A percentile compares a stretch with the other conserved stretches of the same genome.
Conservation (phyloP, 495 filamentous ascomycete species). For the Hypoxylon fragiforme region DNA sequence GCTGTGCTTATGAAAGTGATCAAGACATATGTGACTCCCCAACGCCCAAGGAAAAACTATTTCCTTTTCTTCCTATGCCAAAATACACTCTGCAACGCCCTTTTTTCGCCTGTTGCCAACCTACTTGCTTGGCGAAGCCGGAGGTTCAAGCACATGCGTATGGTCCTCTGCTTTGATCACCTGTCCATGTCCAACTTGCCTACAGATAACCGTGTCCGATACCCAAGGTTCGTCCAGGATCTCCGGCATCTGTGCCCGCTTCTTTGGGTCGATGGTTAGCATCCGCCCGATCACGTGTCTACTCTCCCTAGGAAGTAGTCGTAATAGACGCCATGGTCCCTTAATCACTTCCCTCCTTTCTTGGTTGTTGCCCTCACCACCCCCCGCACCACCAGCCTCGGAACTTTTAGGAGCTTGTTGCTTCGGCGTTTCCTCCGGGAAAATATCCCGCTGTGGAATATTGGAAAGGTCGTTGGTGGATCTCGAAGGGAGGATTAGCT, state of each 20-base stretch:
- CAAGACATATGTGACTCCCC: conserved; percentile 9
- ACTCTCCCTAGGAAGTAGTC: conserved; percentile 86
- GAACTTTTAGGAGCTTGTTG: conserved; percentile 21
- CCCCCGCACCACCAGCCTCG: conserved; percentile 25
- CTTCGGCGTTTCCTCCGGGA: conserved; percentile 34
- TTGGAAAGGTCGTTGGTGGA: conserved; percentile 44
- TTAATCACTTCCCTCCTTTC: conserved; percentile 80
- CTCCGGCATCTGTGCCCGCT: conserved; percentile 80
- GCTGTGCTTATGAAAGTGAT: conserved; percentile 14
- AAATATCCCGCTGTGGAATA: conserved; percentile 42
- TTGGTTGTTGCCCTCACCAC: conserved; percentile 24
- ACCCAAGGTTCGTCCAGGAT: conserved; percentile 92
- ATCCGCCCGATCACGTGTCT: conserved; percentile 88
- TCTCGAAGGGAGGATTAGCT: conserved; percentile 44
- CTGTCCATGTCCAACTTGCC: conserved; percentile 48
- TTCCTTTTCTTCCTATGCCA: conserved; percentile 12
- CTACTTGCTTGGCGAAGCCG: conserved; percentile 39
- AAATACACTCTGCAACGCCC: too few species aligned
- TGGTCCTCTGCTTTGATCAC: conserved; percentile 56
- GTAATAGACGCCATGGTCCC: conserved; percentile 91
- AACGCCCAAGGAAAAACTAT: conserved; percentile 16
- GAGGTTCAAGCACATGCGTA: conserved; percentile 58
- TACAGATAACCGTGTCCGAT: conserved; percentile 63
- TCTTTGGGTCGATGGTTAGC: conserved; percentile 85
- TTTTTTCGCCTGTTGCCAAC: neutral